phyloP scores from a whole-genome alignment of 2,329 filamentous ascomycete genomes.

The Cordyceps cateniannulata region DNA sequence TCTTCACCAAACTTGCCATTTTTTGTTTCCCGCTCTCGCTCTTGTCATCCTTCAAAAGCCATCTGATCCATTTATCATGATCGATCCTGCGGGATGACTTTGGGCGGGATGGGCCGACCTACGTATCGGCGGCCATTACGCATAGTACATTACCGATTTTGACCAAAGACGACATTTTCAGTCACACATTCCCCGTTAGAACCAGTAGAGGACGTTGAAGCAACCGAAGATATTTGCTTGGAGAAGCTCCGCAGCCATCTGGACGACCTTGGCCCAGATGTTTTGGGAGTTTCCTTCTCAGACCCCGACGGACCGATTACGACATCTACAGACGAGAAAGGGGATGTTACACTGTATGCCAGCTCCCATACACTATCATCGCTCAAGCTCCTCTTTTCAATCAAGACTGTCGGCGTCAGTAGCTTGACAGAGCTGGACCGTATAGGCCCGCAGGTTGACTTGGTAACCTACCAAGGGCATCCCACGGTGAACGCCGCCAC shows the following conservation, averaged over 20 bases:
- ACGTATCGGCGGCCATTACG: background rate
- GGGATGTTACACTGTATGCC: slow-evolving; percentile 22
- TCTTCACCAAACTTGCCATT: no score
- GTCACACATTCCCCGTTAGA: background rate
- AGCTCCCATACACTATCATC: slow-evolving; percentile 15
- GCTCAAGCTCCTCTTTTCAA: slow-evolving; percentile 15
- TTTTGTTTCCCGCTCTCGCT: no score
- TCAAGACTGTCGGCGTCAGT: slow-evolving; percentile 18
- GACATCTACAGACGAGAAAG: slow-evolving; percentile 17
- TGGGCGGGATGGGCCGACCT: slow-evolving; percentile 8
- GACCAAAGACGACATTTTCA: slow-evolving; percentile 11
- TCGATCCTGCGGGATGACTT: background rate
- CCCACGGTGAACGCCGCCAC: slow-evolving; percentile 11
- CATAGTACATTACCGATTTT: slow-evolving; percentile 11
- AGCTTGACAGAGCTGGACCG: slow-evolving; percentile 24
- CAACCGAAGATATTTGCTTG: slow-evolving; percentile 6
- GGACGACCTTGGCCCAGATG: slow-evolving; percentile 6
- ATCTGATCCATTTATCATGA: no score
- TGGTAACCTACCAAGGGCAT: slow-evolving; percentile 19
- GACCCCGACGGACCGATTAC: slow-evolving; percentile 14
- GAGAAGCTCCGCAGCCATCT: slow-evolving; percentile 2
- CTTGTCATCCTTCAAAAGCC: no score
- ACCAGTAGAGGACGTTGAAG: slow-evolving; percentile 1
- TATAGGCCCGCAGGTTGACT: slow-evolving; percentile 22
- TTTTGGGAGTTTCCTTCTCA: slow-evolving; percentile 8